phyloP scores from a whole-genome alignment of 129 eudicot species.

The Pseudognaphalium luteoalbum region DNA sequence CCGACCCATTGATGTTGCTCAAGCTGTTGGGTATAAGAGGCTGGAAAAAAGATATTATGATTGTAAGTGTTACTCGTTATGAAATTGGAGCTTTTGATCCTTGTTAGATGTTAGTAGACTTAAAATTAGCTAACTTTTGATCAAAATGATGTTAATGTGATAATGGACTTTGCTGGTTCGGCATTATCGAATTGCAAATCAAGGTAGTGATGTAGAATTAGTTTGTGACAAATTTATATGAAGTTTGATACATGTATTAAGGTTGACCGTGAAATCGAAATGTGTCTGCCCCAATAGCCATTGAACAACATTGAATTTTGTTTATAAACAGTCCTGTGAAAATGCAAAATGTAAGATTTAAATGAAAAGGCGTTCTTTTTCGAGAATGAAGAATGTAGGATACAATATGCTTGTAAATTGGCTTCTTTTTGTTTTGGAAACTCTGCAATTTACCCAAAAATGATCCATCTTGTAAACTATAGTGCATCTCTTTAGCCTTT shows the following conservation, averaged over 20 bases:
- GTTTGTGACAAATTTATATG: not conserved
- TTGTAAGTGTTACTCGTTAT: slow-evolving; percentile 52
- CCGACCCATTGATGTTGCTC: slow-evolving; percentile 86
- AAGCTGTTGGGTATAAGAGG: slow-evolving; percentile 79
- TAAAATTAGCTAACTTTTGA: not conserved
- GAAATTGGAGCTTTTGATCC: not conserved
- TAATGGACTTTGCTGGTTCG: not conserved
- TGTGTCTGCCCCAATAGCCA: not conserved
- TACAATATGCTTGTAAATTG: not conserved
- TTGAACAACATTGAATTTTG: not conserved
- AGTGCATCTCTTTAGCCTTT: not conserved
- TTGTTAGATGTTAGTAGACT: too few relatives aligned
- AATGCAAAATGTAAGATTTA: too few relatives aligned
- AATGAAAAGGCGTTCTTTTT: not conserved
- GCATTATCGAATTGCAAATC: not conserved
- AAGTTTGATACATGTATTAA: not conserved
- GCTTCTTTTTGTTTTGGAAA: not conserved
- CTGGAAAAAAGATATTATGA: slow-evolving; percentile 83
- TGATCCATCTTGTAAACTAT: not conserved
- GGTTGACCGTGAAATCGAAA: not conserved
- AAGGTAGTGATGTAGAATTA: not conserved
- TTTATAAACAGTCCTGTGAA: not conserved
- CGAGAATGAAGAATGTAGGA: slow-evolving; percentile 3
- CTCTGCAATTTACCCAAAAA: not conserved
- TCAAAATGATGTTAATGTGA: not conserved